Evolutionary conservation across 2,329 filamentous ascomycete genomes (phyloP).

Genomic region (Botryotinia globosa): DNA sequence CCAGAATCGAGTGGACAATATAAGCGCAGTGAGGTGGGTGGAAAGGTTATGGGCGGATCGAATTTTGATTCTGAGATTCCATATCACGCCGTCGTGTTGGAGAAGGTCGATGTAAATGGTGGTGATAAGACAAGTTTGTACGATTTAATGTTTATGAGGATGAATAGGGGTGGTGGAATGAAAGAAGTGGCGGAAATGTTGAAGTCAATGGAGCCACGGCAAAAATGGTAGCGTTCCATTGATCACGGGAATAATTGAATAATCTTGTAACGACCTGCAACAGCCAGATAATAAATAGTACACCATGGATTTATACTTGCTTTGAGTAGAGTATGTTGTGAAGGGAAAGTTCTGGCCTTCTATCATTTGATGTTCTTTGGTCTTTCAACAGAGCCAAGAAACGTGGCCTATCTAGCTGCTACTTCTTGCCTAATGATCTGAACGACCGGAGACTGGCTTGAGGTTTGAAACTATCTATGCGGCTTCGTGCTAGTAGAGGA

Average conservation of each 20-base stretch:
- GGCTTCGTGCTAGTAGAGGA: neutral
- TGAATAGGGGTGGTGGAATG: neutral
- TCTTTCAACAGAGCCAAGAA: neutral
- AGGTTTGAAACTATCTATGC: neutral
- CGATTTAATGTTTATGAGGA: neutral
- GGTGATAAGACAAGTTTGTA: neutral
- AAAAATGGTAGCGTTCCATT: neutral
- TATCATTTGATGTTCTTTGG: too few species aligned
- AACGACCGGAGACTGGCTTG: neutral
- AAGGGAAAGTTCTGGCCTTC: too few species aligned
- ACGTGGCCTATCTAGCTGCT: neutral
- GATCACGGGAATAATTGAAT: neutral
- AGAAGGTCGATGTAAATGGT: neutral
- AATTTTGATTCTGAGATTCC: neutral
- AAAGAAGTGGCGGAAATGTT: neutral
- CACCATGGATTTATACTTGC: neutral
- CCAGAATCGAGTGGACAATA: neutral
- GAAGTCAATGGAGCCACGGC: neutral
- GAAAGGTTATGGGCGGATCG: neutral
- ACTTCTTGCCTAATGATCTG: neutral
- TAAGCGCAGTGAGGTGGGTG: too few species aligned
- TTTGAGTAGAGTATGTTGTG: neutral
- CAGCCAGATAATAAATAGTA: neutral
- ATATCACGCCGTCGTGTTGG: neutral
- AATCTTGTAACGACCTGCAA: neutral